A percentile compares a stretch with the other conserved stretches of the same genome.
Evolutionary conservation across 345 rosid genomes (phyloP).

Genomic region (Eucalyptus sp.): DNA sequence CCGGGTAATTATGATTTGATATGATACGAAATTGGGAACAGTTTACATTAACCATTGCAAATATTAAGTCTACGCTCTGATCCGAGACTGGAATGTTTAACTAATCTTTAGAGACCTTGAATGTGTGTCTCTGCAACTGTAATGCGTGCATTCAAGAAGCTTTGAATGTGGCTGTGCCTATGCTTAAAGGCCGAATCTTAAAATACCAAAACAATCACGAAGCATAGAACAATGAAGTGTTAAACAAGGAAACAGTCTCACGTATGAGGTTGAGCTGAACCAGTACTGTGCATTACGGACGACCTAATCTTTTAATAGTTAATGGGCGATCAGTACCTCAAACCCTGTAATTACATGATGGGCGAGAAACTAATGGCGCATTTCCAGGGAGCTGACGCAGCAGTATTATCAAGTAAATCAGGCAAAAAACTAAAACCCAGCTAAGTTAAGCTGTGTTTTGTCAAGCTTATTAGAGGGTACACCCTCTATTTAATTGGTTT

Average conservation of each 20-base stretch:
- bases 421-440: background rate
- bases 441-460: slow-evolving; percentile 9
- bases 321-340: background rate
- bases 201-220: background rate
- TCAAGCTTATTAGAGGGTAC: background rate
- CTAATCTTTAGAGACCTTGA: background rate
- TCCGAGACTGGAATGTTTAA: background rate
- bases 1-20: background rate
- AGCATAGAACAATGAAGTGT: background rate
- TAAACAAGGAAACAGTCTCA: background rate
- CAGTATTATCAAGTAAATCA: background rate
- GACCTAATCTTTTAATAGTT: background rate
- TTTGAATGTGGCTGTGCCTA: background rate
- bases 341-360: background rate
- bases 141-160: background rate
- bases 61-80: background rate
- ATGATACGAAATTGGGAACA: background rate
- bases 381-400: background rate
- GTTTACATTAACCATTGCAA: background rate
- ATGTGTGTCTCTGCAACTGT: background rate
- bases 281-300: background rate
- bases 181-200: background rate
- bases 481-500: background rate
- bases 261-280: background rate
- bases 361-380: background rate